Percentiles rank a stretch among this genome's conserved stretches.
Evolutionary conservation across 306 rosid species (phyloP).

Genomic region (Albizia julibrissin): DNA sequence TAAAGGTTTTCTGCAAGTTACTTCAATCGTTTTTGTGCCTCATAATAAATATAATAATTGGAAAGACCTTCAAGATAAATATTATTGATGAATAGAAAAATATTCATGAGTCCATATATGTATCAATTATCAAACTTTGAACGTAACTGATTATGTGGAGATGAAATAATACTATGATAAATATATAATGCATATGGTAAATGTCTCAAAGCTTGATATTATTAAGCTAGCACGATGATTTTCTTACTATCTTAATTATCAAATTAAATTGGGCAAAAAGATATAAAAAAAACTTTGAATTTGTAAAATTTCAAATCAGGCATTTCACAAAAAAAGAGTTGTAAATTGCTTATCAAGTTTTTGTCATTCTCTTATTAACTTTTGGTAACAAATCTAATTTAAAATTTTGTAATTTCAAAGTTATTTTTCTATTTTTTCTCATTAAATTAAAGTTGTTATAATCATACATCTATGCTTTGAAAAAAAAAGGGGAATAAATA

Average conservation of each 20-base stretch:
- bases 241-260: neutral
- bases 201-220: neutral
- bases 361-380: too few relatives aligned
- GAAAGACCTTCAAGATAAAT: neutral
- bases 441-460: too few relatives aligned
- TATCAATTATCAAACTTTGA: neutral
- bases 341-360: too few relatives aligned
- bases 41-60: neutral
- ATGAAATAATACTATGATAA: neutral
- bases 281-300: too few relatives aligned
- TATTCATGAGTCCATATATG: neutral
- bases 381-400: too few relatives aligned
- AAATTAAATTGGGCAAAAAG: too few relatives aligned
- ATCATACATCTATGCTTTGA: neutral
- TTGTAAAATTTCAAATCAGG: too few relatives aligned
- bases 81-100: neutral
- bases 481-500: neutral
- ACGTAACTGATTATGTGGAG: neutral
- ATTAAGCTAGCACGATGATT: neutral
- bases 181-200: neutral
- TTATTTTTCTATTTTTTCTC: too few relatives aligned
- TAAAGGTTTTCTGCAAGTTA: neutral
- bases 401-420: too few relatives aligned
- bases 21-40: neutral
- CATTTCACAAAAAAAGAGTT: too few relatives aligned